A percentile compares a stretch with the other conserved stretches of the same genome.
phyloP scores from a whole-genome alignment of 2,329 filamentous ascomycete species.

The Leptographium radiaticola region DNA sequence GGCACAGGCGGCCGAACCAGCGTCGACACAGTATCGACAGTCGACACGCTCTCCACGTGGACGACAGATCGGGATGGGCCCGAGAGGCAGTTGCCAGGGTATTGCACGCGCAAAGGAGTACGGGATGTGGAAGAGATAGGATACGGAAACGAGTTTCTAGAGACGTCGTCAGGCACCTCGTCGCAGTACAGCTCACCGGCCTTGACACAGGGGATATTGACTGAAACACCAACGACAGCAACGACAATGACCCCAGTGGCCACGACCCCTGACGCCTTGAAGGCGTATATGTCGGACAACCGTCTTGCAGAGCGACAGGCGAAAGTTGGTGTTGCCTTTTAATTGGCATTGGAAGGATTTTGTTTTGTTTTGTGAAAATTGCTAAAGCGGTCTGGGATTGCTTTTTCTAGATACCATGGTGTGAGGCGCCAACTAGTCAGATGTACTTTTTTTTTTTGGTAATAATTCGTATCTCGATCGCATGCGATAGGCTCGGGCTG shows the following conservation, averaged over 20 bases:
- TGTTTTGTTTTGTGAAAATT: background rate
- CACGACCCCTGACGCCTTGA: background rate
- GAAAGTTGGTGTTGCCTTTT: constrained; percentile 36
- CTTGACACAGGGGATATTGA: constrained; percentile 23
- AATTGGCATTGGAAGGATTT: constrained; percentile 11
- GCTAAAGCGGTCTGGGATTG: background rate
- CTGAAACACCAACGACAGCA: constrained; percentile 13
- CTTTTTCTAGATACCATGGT: background rate
- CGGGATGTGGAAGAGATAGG: constrained; percentile 18
- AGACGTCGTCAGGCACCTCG: constrained; percentile 21
- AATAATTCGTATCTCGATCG: too few species aligned
- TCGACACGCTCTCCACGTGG: constrained; percentile 30
- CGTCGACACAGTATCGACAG: constrained; percentile 31
- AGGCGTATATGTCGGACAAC: background rate
- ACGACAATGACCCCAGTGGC: constrained; percentile 3
- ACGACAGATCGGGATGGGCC: constrained; percentile 27
- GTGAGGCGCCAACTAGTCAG: background rate
- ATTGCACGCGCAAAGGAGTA: constrained; percentile 18
- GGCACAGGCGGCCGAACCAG: constrained; percentile 22
- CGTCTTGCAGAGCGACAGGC: constrained; percentile 16
- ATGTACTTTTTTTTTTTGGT: background rate
- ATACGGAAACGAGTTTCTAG: constrained; percentile 4
- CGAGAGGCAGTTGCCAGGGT: constrained; percentile 18
- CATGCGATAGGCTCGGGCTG: too few species aligned
- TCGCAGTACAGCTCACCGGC: constrained; percentile 33